Percentiles rank a stretch among this genome's conserved stretches.
Conservation (phyloP, 129 eudicot genomes). For the Tagetes erecta region DNA sequence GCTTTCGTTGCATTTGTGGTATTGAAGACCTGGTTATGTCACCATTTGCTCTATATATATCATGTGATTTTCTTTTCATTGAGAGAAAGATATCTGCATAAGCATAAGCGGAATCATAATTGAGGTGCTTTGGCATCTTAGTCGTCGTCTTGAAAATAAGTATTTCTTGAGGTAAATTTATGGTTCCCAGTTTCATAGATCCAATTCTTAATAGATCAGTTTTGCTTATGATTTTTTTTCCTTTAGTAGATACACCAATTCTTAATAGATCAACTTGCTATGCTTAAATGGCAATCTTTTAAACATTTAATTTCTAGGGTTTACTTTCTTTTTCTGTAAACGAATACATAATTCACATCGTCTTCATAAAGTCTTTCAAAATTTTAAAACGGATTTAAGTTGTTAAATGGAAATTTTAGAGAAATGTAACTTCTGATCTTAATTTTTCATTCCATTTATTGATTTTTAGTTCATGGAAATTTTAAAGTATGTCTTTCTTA, state of each 20-base stretch:
- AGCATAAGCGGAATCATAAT: slow-evolving; percentile 1
- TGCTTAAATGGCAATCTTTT: slow-evolving; percentile 21
- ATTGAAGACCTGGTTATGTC: slow-evolving; percentile 20
- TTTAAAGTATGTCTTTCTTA: slow-evolving; percentile 14
- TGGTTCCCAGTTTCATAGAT: slow-evolving; percentile 20
- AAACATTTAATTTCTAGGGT: slow-evolving; percentile 3
- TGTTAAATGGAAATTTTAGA: slow-evolving; percentile 17
- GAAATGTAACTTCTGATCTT: neutral
- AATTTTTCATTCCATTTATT: neutral
- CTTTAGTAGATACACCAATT: slow-evolving; percentile 19
- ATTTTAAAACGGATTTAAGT: slow-evolving; percentile 9
- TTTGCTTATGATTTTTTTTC: neutral
- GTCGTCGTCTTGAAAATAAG: slow-evolving; percentile 14
- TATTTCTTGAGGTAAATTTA: slow-evolving; percentile 29
- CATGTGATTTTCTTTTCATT: slow-evolving; percentile 14
- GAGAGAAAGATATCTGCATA: neutral
- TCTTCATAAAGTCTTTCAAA: neutral
- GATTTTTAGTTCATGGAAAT: neutral
- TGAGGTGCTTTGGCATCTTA: slow-evolving; percentile 16
- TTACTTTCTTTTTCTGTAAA: neutral
- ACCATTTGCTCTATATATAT: slow-evolving; percentile 1
- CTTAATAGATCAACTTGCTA: neutral
- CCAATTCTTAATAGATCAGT: no score
- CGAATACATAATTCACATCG: neutral
- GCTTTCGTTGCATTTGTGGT: slow-evolving; percentile 1